Base-by-base conservation (phyloP, 768 basidiomycete genomes). In the Boletus barrowsii region DNA sequence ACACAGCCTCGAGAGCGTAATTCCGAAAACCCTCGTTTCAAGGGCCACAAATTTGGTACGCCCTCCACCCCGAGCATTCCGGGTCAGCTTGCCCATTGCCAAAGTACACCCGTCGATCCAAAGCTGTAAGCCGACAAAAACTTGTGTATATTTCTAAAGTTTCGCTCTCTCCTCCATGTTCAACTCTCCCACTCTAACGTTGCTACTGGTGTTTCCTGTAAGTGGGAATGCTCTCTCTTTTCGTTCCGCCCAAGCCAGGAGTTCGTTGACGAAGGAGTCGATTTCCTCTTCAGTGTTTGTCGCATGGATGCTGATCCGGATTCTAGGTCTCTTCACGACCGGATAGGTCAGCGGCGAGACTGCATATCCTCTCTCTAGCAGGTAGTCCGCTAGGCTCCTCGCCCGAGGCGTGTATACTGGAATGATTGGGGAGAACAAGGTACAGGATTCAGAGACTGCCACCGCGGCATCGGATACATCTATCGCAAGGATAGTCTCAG, bases 261-360 rank as follows among this genome's bases (percentile, higher is more conserved):
- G 35, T 15, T 55, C 49, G 11, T 44, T 9, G 29, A 57, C 8
- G 11, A 64, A 47, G 0, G 42, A 11, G 39, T 64, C 49, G 6
- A 64, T 62, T 20, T 62, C 51, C 49, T 26, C 42, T 37, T 59
- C 63, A 18, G 60, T 65, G 42, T 60, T 65, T 5, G 49, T 24
- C 8, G 44, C 60, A 30, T 62, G 63, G 9, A 65, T 47, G 30
- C 49, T 55, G 42, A 65, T 20, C 22, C 57, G 63, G 15, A 64
- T 55, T 15, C 60, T 37, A 1, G 63, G 55, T 29, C n/a, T 49
- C 8, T 33, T 65, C 18, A 62, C 63, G 5, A 54, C 26, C 8
- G 63, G 60, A 33, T 47, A 47, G 0, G 63, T 64, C 5, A 62
- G 18, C 1, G 55, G 26, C 2, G 51, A 35, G 9, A 55, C 55